Conservation (phyloP, 2,329 filamentous ascomycete species). For the Didymella arachidicola region DNA sequence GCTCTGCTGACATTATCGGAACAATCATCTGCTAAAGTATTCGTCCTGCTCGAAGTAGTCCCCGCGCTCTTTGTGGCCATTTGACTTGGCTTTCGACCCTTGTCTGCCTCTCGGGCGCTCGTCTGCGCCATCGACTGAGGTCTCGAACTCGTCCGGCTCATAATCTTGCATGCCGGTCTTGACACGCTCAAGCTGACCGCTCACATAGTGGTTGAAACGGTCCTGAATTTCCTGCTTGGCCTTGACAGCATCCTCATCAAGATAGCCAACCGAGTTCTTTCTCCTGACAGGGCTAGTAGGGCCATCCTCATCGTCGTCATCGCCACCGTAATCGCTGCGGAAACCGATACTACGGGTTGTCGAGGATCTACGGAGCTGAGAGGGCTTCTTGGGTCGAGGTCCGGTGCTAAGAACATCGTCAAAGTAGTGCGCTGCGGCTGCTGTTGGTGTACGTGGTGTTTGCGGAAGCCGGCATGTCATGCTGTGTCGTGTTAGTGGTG, state of each 20-base stretch:
- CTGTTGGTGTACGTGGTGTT: constrained; percentile 85
- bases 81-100: constrained; percentile 30
- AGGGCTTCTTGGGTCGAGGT: constrained; percentile 54
- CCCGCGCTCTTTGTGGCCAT: constrained; percentile 32
- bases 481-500: constrained; percentile 54
- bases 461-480: constrained; percentile 65
- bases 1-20: constrained; percentile 1
- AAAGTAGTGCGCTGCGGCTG: constrained; percentile 91
- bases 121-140: constrained; percentile 58
- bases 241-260: constrained; percentile 60
- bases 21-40: constrained; percentile 35
- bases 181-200: constrained; percentile 78
- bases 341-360: constrained; percentile 83
- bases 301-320: constrained; percentile 49
- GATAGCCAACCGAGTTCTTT: constrained; percentile 59
- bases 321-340: constrained; percentile 73
- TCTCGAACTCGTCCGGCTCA: constrained; percentile 69
- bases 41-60: constrained; percentile 45
- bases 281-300: constrained; percentile 42
- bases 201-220: constrained; percentile 82
- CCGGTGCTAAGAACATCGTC: constrained; percentile 80
- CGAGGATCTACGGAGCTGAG: constrained; percentile 76
- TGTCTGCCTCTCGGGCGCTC: constrained; percentile 19
- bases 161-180: constrained; percentile 64
- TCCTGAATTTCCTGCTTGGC: constrained; percentile 53